These are phyloP conservation scores for Schoenoplectus tabernaemontani DNA, from an alignment of 202 grass and related monocot genomes.

Conservation along the genomic window DNA sequence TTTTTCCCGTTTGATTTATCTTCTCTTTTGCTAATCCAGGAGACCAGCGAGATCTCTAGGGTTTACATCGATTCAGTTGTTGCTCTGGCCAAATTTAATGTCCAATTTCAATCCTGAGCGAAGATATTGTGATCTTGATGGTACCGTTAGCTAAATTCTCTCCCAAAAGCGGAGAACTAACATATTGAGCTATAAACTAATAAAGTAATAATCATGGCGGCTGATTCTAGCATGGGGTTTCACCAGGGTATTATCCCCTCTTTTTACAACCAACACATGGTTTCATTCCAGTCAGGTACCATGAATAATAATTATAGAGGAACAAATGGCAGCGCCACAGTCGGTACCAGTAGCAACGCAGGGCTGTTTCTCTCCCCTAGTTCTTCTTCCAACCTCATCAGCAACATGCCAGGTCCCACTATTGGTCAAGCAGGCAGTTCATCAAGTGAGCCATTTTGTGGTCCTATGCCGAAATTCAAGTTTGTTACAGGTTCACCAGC, in stretches of 20 bases:
- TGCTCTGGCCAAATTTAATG: slow-evolving; percentile 1
- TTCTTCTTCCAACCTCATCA: slow-evolving; percentile 21
- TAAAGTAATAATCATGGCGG: slow-evolving; percentile 39
- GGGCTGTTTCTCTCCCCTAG: slow-evolving; percentile 36
- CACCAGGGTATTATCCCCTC: slow-evolving; percentile 62
- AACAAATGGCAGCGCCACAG: slow-evolving; percentile 29
- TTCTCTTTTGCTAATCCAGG: not conserved
- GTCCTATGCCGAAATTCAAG: slow-evolving; percentile 40
- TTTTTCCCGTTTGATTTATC: not conserved
- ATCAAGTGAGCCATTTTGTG: slow-evolving; percentile 28
- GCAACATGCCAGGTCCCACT: slow-evolving; percentile 32
- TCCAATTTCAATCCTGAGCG: not conserved
- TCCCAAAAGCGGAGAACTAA: slow-evolving; percentile 1
- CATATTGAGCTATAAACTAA: not conserved
- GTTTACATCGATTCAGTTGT: not conserved
- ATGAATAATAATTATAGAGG: slow-evolving; percentile 23
- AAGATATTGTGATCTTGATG: not conserved
- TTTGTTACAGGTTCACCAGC: slow-evolving; percentile 51
- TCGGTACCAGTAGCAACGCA: slow-evolving; percentile 32
- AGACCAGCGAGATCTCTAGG: not conserved
- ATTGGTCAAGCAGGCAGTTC: slow-evolving; percentile 42
- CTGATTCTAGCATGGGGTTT: slow-evolving; percentile 81
- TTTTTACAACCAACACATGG: slow-evolving; percentile 64
- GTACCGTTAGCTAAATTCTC: slow-evolving; percentile 3
- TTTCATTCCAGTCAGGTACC: slow-evolving; percentile 72